phyloP scores from a whole-genome alignment of 73 alveolate genomes.

The Symbiodinium pilosum region DNA sequence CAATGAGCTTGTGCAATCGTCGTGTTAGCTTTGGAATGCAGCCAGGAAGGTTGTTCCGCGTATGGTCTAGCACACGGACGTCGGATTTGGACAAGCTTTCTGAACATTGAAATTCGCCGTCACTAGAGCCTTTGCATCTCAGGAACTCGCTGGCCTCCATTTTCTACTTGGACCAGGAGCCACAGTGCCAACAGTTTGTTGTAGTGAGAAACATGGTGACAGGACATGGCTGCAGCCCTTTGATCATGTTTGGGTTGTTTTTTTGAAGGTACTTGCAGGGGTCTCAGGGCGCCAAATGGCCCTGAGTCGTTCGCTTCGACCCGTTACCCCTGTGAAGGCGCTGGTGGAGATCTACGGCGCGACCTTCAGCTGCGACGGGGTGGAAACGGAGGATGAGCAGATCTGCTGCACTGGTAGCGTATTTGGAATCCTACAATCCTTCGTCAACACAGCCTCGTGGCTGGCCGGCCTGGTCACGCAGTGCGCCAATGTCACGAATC shows the following conservation, averaged over 20 bases:
- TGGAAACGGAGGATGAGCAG: not conserved
- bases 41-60: too few relatives aligned
- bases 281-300: not conserved
- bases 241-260: not conserved
- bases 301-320: too few relatives aligned
- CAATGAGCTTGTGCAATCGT: too few relatives aligned
- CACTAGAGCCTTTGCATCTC: too few relatives aligned
- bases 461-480: conserved; percentile 1
- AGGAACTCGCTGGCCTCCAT: not conserved
- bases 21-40: too few relatives aligned
- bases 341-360: conserved; percentile 13
- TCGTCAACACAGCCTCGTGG: not conserved
- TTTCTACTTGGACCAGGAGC: not conserved
- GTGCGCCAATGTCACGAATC: not conserved
- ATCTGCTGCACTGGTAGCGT: not conserved
- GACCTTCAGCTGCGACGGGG: not conserved
- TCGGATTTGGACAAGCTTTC: too few relatives aligned
- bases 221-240: too few relatives aligned
- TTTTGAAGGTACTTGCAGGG: not conserved
- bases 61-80: too few relatives aligned
- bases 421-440: not conserved
- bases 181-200: too few relatives aligned
- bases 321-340: not conserved
- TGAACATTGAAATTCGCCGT: too few relatives aligned
- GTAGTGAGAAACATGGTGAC: not conserved